phyloP scores from a whole-genome alignment of 306 rosid species.

The Ceratonia siliqua region DNA sequence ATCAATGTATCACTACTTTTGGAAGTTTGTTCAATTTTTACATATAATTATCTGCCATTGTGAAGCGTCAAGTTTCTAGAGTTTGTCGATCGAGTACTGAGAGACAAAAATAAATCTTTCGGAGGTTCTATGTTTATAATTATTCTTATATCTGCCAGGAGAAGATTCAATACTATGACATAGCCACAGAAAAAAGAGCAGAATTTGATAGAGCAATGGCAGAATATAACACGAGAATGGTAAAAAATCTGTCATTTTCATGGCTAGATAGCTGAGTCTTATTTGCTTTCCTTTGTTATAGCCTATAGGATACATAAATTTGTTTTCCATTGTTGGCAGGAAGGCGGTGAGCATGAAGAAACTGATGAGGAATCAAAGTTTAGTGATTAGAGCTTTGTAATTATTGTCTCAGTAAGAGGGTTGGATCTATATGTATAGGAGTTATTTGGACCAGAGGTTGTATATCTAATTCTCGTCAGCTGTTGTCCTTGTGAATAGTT shows the following conservation, averaged over 20 bases:
- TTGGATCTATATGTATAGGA: neutral
- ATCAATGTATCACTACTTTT: no score
- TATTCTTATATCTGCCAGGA: constrained; percentile 41
- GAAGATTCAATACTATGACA: constrained; percentile 63
- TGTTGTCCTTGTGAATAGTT: neutral
- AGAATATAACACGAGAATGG: constrained; percentile 55
- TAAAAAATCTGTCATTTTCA: neutral
- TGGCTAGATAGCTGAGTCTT: neutral
- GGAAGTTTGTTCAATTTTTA: neutral
- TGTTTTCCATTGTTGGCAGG: constrained; percentile 17
- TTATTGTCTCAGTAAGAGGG: neutral
- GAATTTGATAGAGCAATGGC: constrained; percentile 56
- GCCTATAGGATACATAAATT: neutral
- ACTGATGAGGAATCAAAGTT: constrained; percentile 42
- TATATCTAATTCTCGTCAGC: constrained; percentile 5
- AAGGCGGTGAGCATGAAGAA: constrained; percentile 45
- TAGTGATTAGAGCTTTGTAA: constrained; percentile 21
- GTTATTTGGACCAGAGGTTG: constrained; percentile 11
- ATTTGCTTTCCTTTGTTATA: no score
- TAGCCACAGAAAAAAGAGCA: constrained; percentile 62
- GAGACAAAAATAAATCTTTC: neutral
- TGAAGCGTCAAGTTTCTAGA: neutral
- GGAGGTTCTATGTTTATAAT: neutral
- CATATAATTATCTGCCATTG: neutral
- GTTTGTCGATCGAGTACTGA: neutral